These are phyloP conservation scores for Euryodendron excelsum DNA, from an alignment of 148 eudicot genomes.

Conservation along the genomic window DNA sequence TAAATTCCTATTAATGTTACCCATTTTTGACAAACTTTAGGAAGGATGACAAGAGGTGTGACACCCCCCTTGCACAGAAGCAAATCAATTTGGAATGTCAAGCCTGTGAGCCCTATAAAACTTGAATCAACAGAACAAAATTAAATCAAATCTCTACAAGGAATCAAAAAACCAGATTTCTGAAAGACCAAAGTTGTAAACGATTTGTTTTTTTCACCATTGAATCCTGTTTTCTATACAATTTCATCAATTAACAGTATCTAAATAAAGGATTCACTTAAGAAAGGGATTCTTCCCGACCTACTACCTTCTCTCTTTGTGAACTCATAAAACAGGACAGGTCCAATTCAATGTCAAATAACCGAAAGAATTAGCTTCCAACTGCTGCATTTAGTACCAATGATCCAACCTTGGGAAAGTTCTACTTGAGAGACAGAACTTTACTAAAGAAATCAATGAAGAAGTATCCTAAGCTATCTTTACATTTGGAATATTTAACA, in stretches of 20 bases:
- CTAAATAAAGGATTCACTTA: background rate
- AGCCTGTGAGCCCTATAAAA: conserved; percentile 1
- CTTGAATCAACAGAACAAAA: background rate
- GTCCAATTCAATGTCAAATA: background rate
- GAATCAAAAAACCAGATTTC: background rate
- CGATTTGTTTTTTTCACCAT: too few species aligned
- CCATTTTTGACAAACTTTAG: background rate
- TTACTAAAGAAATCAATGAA: background rate
- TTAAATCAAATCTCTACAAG: background rate
- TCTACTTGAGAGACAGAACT: background rate
- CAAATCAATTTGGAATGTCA: background rate
- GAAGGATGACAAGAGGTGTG: background rate
- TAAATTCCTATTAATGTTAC: too few species aligned
- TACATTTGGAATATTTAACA: background rate
- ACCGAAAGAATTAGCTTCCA: background rate
- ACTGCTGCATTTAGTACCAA: conserved; percentile 1
- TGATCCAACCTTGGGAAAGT: background rate
- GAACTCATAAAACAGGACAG: background rate
- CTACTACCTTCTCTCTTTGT: background rate
- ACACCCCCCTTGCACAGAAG: background rate
- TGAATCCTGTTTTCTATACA: too few species aligned
- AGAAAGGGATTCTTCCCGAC: background rate
- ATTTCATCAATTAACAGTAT: too few species aligned
- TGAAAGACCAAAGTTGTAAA: too few species aligned
- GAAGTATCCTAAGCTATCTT: background rate